A percentile compares a stretch with the other conserved stretches of the same genome.
These are phyloP conservation scores for Neurospora crassa DNA, from an alignment of 2,329 filamentous ascomycete species.

Conservation along the genomic window DNA sequence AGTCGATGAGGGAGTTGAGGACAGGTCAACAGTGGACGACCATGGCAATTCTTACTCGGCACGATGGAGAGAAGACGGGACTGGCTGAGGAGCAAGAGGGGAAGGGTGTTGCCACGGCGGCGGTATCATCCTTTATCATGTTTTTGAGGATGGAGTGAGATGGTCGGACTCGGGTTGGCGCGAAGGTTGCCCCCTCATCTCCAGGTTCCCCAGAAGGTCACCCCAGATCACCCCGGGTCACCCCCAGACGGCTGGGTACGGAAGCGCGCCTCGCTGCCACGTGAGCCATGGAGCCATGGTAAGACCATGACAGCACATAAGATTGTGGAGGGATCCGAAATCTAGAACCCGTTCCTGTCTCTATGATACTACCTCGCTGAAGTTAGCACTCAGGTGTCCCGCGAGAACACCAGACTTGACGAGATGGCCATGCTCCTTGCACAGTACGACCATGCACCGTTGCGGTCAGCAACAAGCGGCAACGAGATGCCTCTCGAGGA, in stretches of 20 bases:
- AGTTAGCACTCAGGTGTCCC: neutral
- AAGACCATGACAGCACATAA: neutral
- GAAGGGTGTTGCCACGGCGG: neutral
- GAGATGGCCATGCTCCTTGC: neutral
- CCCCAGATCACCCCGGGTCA: neutral
- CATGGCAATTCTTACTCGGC: neutral
- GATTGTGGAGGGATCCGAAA: neutral
- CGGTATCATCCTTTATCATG: neutral
- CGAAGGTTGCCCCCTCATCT: neutral
- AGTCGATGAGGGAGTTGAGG: neutral
- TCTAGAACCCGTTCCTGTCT: neutral
- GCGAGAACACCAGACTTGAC: neutral
- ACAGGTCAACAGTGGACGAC: neutral
- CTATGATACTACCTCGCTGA: neutral
- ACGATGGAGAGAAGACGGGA: neutral
- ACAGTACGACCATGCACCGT: neutral
- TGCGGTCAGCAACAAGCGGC: neutral
- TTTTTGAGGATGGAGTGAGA: neutral
- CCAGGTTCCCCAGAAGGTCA: neutral
- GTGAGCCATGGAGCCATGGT: neutral
- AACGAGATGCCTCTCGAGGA: neutral
- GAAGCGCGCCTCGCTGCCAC: neutral
- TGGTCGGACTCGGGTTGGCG: neutral
- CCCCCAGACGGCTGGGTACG: neutral
- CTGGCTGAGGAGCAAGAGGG: conserved; percentile 1